Evolutionary conservation across 1,139 yeast genomes (phyloP), one percentile per base, ranked within the genome.

Genomic region (Candida sanyaensis): DNA sequence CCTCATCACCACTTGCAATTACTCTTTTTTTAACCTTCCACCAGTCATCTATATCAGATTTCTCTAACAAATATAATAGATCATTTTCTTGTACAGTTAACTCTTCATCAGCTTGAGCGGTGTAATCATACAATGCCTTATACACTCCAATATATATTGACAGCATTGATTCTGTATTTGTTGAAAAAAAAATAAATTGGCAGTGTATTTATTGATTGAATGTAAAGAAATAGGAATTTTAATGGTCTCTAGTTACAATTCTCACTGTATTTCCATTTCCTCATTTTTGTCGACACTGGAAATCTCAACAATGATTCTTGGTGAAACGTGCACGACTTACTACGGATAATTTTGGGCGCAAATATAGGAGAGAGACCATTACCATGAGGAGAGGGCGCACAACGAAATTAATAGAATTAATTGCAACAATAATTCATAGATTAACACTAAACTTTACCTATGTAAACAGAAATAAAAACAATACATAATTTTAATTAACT

Each of bases 21-120:
- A 91, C 88, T 60, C 97, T 78, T 70, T 89, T 91, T 70, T 93
- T 93, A 30, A 90, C 98, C 52, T 89, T 91, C 98, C 99, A 93
- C 99, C 99, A 93, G 57, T 93, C 98, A 69, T 93, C 99, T 39
- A 88, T 84, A 34, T 84, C 86, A 7, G 96, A 89, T 62, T 81
- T 88, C 62, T 92, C 96, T 49, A 93, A 73, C 49, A 95, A 71
- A 63, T 93, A 95, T 53, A 95, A 78, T 52, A 93, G 63, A 64
- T 92, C 98, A 53, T 82, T 84, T 57, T 87, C 89, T 30, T 71
- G 66, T 28, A 93, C 70, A 6, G 84, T 68, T 59, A 95, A 77
- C 69, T 93, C 99, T 67, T 91, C 96, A n/a, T 85, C 88, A 17
- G 93, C 84, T 62, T 89, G 96, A 6, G 98, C 95, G 49, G 75